These are phyloP conservation scores for Thielaviopsis euricoi DNA, from an alignment of 2,329 filamentous ascomycete species.

Conservation along the genomic window DNA sequence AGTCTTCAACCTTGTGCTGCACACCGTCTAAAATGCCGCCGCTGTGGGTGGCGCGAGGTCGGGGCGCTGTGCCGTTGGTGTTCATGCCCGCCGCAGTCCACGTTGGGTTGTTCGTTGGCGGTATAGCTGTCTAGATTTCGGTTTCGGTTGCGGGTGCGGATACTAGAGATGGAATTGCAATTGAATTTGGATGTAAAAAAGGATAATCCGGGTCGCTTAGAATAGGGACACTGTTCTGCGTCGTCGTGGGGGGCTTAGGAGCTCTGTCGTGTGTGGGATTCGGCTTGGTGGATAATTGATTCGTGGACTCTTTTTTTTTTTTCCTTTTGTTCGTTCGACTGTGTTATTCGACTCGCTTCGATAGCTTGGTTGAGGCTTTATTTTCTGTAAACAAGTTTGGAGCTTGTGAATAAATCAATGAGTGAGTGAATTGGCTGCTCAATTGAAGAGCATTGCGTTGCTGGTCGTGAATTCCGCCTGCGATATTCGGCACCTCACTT, in stretches of 20 bases:
- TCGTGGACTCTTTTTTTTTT: background rate
- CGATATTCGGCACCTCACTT: background rate
- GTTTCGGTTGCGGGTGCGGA: too few relatives aligned
- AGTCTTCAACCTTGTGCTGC: slow-evolving; percentile 43
- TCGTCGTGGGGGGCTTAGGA: too few relatives aligned
- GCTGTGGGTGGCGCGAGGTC: slow-evolving; percentile 18
- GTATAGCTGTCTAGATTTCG: too few relatives aligned
- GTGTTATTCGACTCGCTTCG: background rate
- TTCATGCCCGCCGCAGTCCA: slow-evolving; percentile 41
- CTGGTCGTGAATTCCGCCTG: background rate
- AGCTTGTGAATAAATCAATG: too few relatives aligned
- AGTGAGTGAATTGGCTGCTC: background rate
- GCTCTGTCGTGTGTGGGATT: background rate
- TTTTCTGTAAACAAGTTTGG: too few relatives aligned
- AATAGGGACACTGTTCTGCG: too few relatives aligned
- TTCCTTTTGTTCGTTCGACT: background rate
- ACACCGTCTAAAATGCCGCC: slow-evolving; percentile 32
- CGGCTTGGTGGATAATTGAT: background rate
- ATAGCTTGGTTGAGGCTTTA: background rate
- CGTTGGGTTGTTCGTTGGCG: slow-evolving; percentile 45
- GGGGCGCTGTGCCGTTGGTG: slow-evolving; percentile 18
- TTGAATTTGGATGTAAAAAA: background rate
- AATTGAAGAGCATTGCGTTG: background rate
- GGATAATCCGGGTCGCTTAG: background rate
- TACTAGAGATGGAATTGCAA: slow-evolving; percentile 26